phyloP scores from a whole-genome alignment of 192 early-diverging fungal species.

The Bifiguratus adelaidae region DNA sequence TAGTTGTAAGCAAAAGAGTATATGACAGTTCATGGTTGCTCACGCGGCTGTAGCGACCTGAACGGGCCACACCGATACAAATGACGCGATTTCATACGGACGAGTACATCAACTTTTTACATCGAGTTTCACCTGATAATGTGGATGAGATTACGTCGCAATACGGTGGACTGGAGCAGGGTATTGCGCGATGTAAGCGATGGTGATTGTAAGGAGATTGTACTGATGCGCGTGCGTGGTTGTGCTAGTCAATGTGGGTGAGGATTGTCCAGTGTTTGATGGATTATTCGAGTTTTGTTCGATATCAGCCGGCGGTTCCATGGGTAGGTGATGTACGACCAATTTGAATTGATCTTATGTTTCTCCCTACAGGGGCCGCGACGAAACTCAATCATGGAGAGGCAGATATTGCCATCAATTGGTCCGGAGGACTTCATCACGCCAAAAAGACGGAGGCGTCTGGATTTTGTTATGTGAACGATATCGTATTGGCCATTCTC shows the following conservation, averaged over 20 bases:
- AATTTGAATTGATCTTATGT: background rate
- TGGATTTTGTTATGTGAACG: conserved; percentile 98
- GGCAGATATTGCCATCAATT: conserved; percentile 75
- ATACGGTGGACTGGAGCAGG: conserved; percentile 40
- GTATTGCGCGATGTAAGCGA: conserved; percentile 36
- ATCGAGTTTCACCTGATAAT: conserved; percentile 63
- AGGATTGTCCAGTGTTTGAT: conserved; percentile 96
- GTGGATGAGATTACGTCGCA: conserved; percentile 42
- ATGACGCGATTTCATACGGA: conserved; percentile 92
- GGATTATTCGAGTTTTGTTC: conserved; percentile 92
- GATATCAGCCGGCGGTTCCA: conserved; percentile 84
- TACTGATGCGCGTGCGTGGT: background rate
- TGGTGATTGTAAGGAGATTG: background rate
- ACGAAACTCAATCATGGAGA: conserved; percentile 44
- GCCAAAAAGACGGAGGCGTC: conserved; percentile 94
- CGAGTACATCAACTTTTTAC: conserved; percentile 87
- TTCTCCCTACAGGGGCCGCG: conserved; percentile 37
- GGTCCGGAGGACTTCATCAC: conserved; percentile 94
- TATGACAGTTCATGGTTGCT: background rate
- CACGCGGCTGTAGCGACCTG: conserved; percentile 40
- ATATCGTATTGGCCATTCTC: conserved; percentile 90
- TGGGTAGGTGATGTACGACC: conserved; percentile 35
- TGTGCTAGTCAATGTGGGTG: conserved; percentile 62
- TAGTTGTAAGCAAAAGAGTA: conserved; percentile 32
- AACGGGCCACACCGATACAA: conserved; percentile 73